Evolutionary conservation across 345 rosid genomes (phyloP), one percentile per base, ranked within the genome.

Genomic region (Camelina laxa): DNA sequence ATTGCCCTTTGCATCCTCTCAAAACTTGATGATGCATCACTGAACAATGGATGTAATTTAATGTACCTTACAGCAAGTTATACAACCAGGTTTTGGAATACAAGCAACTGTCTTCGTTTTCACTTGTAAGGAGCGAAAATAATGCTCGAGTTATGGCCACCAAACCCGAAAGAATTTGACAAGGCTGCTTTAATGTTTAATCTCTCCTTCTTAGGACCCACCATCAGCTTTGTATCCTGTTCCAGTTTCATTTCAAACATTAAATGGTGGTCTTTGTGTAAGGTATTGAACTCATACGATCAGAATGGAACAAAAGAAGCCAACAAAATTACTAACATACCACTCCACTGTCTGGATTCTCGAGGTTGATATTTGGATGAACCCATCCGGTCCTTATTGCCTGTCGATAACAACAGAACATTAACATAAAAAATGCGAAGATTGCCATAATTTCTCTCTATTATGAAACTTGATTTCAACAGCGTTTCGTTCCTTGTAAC

Each of bases 131-230:
- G 98, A n/a, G 90, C 89, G 76, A 93, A 89, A 78, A 93, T 80
- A 70, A 93, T 91, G 7, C 97, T 91, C n/a, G 97, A 91, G 84
- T 93, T 93, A 83, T 93, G 98, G 71, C 97, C 98, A 30, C 98
- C 98, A 70, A 91, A 89, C 64, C 97, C 98, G 55, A 93, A 93
- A 10, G 98, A 91, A 72, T 91, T 93, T 27, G 96, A 93, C 65
- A 93, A 77, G 33, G 97, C 98, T 30, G 86, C 96, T 87, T 86
- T 93, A 13, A 93, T 73, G 48, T 93, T 81, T 74, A 91, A 61
- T 42, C 88, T 88, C 85, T 93, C 98, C 80, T 91, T 93, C 89
- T 83, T 79, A 3, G 92, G 83, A 65, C 98, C 98, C 38, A 89
- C 94, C 56, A 93, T 86, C 72, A 91, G 75, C 9, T 69, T 81